These are phyloP conservation scores for Paecilomyces dactylethromorphus DNA, from an alignment of 2,329 filamentous ascomycete genomes.

Conservation along the genomic window DNA sequence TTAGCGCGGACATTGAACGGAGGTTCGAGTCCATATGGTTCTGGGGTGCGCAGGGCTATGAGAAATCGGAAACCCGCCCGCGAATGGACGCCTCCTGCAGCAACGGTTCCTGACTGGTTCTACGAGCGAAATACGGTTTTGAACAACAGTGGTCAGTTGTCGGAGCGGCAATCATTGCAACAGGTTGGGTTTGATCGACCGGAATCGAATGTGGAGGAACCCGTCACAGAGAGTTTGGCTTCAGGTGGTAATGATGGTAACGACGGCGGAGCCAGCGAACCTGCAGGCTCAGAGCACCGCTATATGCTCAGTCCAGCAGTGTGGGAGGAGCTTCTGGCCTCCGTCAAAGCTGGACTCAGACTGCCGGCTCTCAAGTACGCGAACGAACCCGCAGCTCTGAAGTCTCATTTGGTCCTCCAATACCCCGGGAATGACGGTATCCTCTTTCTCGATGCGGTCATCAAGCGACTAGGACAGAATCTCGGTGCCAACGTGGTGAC, in stretches of 20 bases:
- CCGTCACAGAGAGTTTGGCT: slow-evolving; percentile 6
- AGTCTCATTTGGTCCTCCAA: slow-evolving; percentile 53
- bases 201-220: slow-evolving; percentile 11
- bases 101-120: slow-evolving; percentile 32
- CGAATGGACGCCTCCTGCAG: slow-evolving; percentile 12
- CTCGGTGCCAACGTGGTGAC: slow-evolving; percentile 41
- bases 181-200: slow-evolving; percentile 21
- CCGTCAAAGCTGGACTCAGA: slow-evolving; percentile 45
- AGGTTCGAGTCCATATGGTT: slow-evolving; percentile 30
- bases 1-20: slow-evolving; percentile 14
- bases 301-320: slow-evolving; percentile 35
- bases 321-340: slow-evolving; percentile 45
- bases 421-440: slow-evolving; percentile 53
- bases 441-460: slow-evolving; percentile 52
- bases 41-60: slow-evolving; percentile 31
- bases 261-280: slow-evolving; percentile 12
- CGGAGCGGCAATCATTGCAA: slow-evolving; percentile 9
- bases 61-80: slow-evolving; percentile 24
- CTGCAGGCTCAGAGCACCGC: slow-evolving; percentile 15
- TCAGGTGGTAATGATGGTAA: slow-evolving; percentile 20
- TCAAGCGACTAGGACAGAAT: slow-evolving; percentile 56
- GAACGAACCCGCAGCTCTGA: slow-evolving; percentile 43
- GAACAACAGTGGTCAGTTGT: slow-evolving; percentile 10
- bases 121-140: slow-evolving; percentile 26
- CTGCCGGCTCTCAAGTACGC: slow-evolving; percentile 33